Conservation (phyloP, 2,329 filamentous ascomycete genomes). For the Hypoxylon sp. region DNA sequence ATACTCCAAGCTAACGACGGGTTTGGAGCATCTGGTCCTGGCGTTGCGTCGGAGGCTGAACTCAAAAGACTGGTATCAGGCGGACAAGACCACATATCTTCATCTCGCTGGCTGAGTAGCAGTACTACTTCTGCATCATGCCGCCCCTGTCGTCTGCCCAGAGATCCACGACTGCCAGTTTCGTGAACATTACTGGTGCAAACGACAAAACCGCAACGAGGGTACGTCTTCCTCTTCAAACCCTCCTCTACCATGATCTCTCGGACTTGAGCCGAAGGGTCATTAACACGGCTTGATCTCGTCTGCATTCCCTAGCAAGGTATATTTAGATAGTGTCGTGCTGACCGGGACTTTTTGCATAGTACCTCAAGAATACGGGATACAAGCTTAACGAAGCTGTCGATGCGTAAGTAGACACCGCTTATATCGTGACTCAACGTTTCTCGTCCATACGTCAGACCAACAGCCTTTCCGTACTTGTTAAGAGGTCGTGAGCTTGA, state of each 20-base stretch:
- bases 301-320: background rate
- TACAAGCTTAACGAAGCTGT: slow-evolving; percentile 63
- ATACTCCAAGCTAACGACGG: background rate
- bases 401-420: slow-evolving; percentile 61
- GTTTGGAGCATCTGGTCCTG: background rate
- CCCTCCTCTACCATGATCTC: background rate
- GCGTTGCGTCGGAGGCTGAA: background rate
- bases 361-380: slow-evolving; percentile 51
- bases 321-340: background rate
- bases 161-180: slow-evolving; percentile 40
- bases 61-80: background rate
- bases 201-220: slow-evolving; percentile 40
- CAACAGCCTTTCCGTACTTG: background rate
- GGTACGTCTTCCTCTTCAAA: slow-evolving; percentile 33
- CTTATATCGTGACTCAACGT: slow-evolving; percentile 26
- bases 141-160: slow-evolving; percentile 40
- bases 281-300: background rate
- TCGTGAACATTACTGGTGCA: slow-evolving; percentile 44
- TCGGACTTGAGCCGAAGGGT: background rate
- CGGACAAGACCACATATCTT: background rate
- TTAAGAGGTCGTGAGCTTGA: background rate
- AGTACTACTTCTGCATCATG: slow-evolving; percentile 31
- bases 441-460: background rate
- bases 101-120: background rate
- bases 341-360: slow-evolving; percentile 10